Base-by-base conservation (phyloP, 2,329 filamentous ascomycete species). In the Fusarium armeniacum region DNA sequence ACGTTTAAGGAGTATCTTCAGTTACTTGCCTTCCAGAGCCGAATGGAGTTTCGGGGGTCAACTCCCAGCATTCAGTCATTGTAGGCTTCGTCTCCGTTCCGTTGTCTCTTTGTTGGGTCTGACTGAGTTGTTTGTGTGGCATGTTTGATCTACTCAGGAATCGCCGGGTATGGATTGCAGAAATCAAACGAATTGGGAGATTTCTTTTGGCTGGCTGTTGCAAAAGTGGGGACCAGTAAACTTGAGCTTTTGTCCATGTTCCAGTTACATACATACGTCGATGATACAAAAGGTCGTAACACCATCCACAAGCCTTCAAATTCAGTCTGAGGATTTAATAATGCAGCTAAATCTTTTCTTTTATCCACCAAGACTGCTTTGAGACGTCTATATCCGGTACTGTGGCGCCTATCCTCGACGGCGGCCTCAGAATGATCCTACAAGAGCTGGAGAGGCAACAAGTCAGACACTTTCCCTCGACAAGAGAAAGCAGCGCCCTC, bases 291-390 rank as follows among this genome's bases (percentile, higher is more conserved):
- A 16, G 16, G 9, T 18, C 28, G 13, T 10, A 4, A 4, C 8
- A 32, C 12, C 44, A 20, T 8, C 26, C 11, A 46, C 28, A 20
- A 32, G 13, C 13, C 12, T 8, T 13, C 5, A 20, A 28, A 12
- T 4, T 5, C 4, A 8, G 5, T 30, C 8, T 3, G 3, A 2
- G 2, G 12, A 20, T 22, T 16, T 13, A 2, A 46, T 3, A 10
- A 4, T 32, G 5, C 9, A 10, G 7, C 5, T 13, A 1, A 2
- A 22, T 3, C 8, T 9, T 10, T 20, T 22, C 2, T 15, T 3
- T 7, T 15, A 20, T 32, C n/a, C 15, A 3, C 3, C 8, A 1
- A 16, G 20, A 10, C n/a, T 32, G 5, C n/a, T 32, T n/a, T 4
- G n/a, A 22, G 8, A 20, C 11, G 4, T 40, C 12, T 20, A 22